phyloP scores from a whole-genome alignment of 2,329 filamentous ascomycete species.

The Cryphonectria naterciae region DNA sequence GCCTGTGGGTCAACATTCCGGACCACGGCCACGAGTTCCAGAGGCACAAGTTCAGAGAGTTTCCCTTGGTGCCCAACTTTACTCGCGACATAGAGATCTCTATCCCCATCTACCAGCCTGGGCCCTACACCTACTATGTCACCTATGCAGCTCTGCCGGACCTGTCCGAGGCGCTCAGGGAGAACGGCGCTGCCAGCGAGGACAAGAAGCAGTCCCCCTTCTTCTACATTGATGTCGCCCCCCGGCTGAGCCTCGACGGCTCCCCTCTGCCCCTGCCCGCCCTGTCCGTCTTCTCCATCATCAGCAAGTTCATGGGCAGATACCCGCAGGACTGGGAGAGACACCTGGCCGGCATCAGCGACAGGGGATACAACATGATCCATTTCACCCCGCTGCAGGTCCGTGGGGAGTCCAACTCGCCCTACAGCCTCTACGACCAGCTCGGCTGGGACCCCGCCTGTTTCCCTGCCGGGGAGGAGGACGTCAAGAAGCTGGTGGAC shows the following conservation, averaged over 20 bases:
- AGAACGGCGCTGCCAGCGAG: conserved; percentile 48
- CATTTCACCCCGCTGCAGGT: conserved; percentile 95
- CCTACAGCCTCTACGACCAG: conserved; percentile 96
- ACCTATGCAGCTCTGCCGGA: conserved; percentile 87
- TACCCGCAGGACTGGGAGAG: conserved; percentile 90
- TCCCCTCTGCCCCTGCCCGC: conserved; percentile 80
- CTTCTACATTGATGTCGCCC: conserved; percentile 94
- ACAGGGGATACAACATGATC: conserved; percentile 97
- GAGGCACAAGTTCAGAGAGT: conserved; percentile 80
- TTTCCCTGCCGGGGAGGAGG: conserved; percentile 84
- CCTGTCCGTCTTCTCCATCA: conserved; percentile 87
- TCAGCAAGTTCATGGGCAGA: conserved; percentile 97
- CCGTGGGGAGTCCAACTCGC: conserved; percentile 89
- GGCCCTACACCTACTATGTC: conserved; percentile 92
- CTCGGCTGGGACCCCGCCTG: conserved; percentile 78
- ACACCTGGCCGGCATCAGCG: conserved; percentile 84
- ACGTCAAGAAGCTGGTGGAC: conserved; percentile 75
- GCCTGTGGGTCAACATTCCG: conserved; percentile 95
- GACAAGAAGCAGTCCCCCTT: conserved; percentile 70
- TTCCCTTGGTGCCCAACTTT: conserved; percentile 89
- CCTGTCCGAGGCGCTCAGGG: conserved; percentile 62
- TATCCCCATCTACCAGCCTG: conserved; percentile 78
- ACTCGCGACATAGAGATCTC: conserved; percentile 90
- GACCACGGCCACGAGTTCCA: conserved; percentile 74
- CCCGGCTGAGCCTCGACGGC: conserved; percentile 74